Percentiles rank a stretch among this genome's conserved stretches.
phyloP scores from a whole-genome alignment of 2,329 filamentous ascomycete species.

The Talaromyces atroroseus region DNA sequence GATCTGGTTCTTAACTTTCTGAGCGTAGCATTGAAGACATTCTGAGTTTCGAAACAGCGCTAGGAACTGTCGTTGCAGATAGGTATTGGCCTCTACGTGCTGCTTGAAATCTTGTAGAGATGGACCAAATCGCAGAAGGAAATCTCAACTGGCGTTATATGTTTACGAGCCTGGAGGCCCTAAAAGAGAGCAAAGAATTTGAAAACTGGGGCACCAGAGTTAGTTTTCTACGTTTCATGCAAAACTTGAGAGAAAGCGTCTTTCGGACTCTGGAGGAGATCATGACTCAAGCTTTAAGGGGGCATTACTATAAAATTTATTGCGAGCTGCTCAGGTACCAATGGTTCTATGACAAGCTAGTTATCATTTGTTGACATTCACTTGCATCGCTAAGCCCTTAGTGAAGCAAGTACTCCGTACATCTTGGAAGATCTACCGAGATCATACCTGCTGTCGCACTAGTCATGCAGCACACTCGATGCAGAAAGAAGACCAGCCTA shows the following conservation, averaged over 20 bases:
- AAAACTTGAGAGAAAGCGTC: neutral
- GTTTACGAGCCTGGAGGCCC: neutral
- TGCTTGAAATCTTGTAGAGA: neutral
- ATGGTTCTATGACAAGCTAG: neutral
- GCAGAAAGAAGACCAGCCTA: neutral
- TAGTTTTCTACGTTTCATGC: neutral
- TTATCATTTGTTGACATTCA: too few species aligned
- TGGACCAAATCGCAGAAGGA: neutral
- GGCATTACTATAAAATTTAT: neutral
- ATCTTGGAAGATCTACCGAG: neutral
- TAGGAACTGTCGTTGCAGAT: neutral
- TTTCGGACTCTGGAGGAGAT: neutral
- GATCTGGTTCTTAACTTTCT: neutral
- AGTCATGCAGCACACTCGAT: slow-evolving; percentile 1
- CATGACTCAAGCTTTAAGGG: neutral
- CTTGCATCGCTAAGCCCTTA: too few species aligned
- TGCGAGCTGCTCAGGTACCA: neutral
- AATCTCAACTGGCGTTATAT: neutral
- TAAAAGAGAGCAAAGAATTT: neutral
- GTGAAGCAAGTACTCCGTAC: too few species aligned
- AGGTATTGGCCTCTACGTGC: neutral
- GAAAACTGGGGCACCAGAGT: neutral
- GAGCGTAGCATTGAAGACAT: neutral
- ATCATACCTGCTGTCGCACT: neutral
- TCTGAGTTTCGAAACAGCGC: neutral